These are phyloP conservation scores for Lasiodiplodia sp. DNA, from an alignment of 2,329 filamentous ascomycete genomes.

Conservation along the genomic window DNA sequence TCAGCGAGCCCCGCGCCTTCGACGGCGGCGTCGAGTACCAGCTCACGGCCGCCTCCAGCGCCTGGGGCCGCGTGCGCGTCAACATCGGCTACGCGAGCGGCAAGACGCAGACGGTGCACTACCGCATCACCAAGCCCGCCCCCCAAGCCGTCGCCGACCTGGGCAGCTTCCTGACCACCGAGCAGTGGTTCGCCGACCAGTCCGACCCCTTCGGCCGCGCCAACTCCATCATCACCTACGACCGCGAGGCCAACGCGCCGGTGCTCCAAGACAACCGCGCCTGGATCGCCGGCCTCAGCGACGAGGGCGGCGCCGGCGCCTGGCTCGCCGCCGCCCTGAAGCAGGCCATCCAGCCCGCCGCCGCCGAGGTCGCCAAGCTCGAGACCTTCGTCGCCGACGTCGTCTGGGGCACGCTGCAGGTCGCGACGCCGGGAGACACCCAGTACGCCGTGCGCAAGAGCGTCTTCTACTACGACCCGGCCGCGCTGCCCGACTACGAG, in stretches of 20 bases:
- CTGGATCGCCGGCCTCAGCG: slow-evolving; percentile 67
- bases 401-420: slow-evolving; percentile 60
- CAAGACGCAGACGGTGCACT: slow-evolving; percentile 62
- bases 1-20: slow-evolving; percentile 38
- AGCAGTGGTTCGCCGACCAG: slow-evolving; percentile 60
- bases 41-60: slow-evolving; percentile 51
- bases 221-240: slow-evolving; percentile 65
- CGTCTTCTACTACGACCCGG: slow-evolving; percentile 64
- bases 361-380: slow-evolving; percentile 59
- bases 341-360: slow-evolving; percentile 59
- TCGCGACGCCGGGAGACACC: slow-evolving; percentile 38
- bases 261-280: slow-evolving; percentile 58
- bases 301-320: slow-evolving; percentile 65
- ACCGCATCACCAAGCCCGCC: slow-evolving; percentile 60
- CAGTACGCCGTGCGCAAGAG: slow-evolving; percentile 62
- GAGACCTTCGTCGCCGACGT: slow-evolving; percentile 63
- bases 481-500: slow-evolving; percentile 47
- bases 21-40: slow-evolving; percentile 46
- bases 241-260: slow-evolving; percentile 46
- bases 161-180: slow-evolving; percentile 62
- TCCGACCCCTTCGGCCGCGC: slow-evolving; percentile 63
- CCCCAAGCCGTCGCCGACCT: slow-evolving; percentile 56
- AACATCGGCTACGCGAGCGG: slow-evolving; percentile 58
- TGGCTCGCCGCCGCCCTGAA: slow-evolving; percentile 65
- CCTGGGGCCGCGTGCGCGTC: slow-evolving; percentile 60